Evolutionary conservation across 2,329 filamentous ascomycete species (phyloP).

Genomic region (Fusarium sarcochroum): DNA sequence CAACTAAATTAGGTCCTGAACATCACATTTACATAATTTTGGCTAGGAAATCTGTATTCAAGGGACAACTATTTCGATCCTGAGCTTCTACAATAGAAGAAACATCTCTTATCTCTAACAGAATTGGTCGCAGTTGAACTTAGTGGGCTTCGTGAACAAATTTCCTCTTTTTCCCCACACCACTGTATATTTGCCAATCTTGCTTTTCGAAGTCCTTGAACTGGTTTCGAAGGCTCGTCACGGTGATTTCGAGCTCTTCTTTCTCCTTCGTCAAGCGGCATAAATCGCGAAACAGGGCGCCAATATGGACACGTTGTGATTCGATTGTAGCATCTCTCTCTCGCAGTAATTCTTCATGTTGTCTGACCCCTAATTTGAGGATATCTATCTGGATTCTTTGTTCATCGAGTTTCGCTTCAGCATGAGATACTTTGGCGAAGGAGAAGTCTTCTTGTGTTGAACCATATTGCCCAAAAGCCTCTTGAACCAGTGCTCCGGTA

Average conservation of each 20-base stretch:
- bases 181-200: slow-evolving; percentile 5
- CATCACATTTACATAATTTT: too few relatives aligned
- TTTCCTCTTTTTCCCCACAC: slow-evolving; percentile 7
- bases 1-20: too few relatives aligned
- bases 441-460: too few relatives aligned
- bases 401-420: too few relatives aligned
- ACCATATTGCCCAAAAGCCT: too few relatives aligned
- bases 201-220: slow-evolving; percentile 1
- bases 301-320: slow-evolving; percentile 8
- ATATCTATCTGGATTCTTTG: slow-evolving; percentile 9
- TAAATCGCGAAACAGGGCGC: neutral
- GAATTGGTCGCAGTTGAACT: slow-evolving; percentile 4
- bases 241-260: neutral
- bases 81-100: too few relatives aligned
- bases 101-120: neutral
- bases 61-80: too few relatives aligned
- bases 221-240: slow-evolving; percentile 8
- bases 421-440: too few relatives aligned
- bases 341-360: neutral
- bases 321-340: slow-evolving; percentile 12
- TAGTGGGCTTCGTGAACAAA: slow-evolving; percentile 1
- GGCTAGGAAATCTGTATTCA: too few relatives aligned
- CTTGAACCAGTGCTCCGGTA: neutral
- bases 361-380: slow-evolving; percentile 3
- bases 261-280: slow-evolving; percentile 3